Conservation (phyloP, 2,329 filamentous ascomycete species). For the Basipetospora chlamydospora region DNA sequence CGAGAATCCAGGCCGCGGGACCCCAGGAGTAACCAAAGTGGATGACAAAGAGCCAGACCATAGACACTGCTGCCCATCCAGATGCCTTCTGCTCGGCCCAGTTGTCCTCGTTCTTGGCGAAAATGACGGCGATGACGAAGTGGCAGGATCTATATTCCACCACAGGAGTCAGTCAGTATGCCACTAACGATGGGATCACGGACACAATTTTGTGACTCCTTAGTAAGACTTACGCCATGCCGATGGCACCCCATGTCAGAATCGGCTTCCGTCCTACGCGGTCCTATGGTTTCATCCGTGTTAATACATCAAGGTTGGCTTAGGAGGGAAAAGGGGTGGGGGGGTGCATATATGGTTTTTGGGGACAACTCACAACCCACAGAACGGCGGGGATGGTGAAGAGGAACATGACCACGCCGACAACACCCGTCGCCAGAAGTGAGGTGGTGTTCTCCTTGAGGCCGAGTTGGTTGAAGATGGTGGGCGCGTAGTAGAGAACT, state of each 20-base stretch:
- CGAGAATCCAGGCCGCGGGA: constrained; percentile 59
- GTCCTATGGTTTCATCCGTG: constrained; percentile 20
- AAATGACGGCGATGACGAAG: constrained; percentile 56
- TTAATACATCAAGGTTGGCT: not conserved
- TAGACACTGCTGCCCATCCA: constrained; percentile 53
- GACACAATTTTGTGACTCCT: too few species aligned
- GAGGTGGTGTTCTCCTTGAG: constrained; percentile 34
- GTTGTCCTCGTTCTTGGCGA: constrained; percentile 44
- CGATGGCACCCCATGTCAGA: constrained; percentile 48
- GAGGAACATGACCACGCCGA: constrained; percentile 56
- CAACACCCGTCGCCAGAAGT: constrained; percentile 55
- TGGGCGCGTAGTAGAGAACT: constrained; percentile 55
- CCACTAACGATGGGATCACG: too few species aligned
- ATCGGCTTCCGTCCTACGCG: constrained; percentile 48
- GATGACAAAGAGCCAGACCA: constrained; percentile 63
- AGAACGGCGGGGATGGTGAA: constrained; percentile 52
- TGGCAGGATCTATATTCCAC: constrained; percentile 33
- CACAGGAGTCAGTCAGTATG: not conserved
- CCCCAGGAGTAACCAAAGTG: constrained; percentile 68
- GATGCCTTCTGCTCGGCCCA: constrained; percentile 44
- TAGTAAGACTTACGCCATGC: constrained; percentile 44
- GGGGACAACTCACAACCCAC: constrained; percentile 27
- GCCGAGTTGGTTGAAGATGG: constrained; percentile 54
- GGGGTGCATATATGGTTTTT: not conserved
- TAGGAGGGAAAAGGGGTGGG: not conserved